Percentiles rank a stretch among this genome's conserved stretches.
Evolutionary conservation across 495 filamentous ascomycete species (phyloP).

Genomic region (Glarea lozoyensis): DNA sequence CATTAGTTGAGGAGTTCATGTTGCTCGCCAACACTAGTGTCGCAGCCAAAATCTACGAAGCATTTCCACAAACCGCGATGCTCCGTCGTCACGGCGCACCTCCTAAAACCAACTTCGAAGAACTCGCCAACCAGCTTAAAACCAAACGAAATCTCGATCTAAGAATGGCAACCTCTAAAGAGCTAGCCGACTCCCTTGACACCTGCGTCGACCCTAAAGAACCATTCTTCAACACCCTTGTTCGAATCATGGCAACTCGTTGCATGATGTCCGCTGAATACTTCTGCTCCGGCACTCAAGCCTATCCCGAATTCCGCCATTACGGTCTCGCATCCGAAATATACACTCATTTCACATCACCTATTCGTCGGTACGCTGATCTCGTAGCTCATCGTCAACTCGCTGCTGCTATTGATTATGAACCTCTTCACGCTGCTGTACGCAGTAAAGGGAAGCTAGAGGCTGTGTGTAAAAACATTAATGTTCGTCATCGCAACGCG

Average conservation of each 20-base stretch:
- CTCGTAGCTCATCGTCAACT: constrained; percentile 89
- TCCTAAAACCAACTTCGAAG: constrained; percentile 92
- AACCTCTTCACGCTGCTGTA: constrained; percentile 66
- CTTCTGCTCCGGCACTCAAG: constrained; percentile 87
- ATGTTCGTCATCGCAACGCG: constrained; percentile 91
- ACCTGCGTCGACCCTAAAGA: constrained; percentile 69
- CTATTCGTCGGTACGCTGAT: constrained; percentile 94
- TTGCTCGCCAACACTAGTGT: constrained; percentile 94
- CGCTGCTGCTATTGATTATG: constrained; percentile 88
- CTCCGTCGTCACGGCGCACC: constrained; percentile 86
- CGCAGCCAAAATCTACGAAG: constrained; percentile 73
- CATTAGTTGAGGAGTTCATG: constrained; percentile 98
- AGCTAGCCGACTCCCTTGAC: constrained; percentile 86
- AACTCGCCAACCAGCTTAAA: constrained; percentile 78
- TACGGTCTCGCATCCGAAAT: constrained; percentile 94
- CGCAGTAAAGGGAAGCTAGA: constrained; percentile 75
- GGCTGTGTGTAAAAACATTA: constrained; percentile 94
- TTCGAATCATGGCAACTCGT: constrained; percentile 92
- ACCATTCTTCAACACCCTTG: constrained; percentile 96
- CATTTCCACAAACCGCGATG: constrained; percentile 92
- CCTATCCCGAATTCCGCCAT: constrained; percentile 89
- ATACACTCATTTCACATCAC: constrained; percentile 97
- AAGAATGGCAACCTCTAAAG: constrained; percentile 73
- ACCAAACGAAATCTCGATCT: constrained; percentile 75
- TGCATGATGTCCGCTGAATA: constrained; percentile 99